Base-by-base conservation (phyloP, 2,329 filamentous ascomycete species). In the Fusarium cicatricum region DNA sequence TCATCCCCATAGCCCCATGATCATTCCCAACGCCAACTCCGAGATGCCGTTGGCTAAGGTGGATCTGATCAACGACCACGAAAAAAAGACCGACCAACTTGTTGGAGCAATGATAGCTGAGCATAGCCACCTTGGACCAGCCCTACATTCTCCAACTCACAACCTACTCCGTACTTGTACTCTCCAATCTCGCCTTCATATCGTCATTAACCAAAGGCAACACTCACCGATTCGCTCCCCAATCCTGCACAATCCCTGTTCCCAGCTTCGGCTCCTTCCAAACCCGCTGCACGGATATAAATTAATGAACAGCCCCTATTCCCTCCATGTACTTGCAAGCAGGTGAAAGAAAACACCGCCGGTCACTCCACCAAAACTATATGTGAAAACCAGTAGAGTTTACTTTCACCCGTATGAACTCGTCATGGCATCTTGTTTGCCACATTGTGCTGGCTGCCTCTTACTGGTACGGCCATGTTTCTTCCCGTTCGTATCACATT, bases 251-350 rank as follows among this genome's bases (percentile, higher is more conserved):
- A n/a, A 34, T 31, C 31, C 54, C 17, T 55, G 34, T 33, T 11
- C 12, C 26, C 34, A 19, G 34, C 34, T 26, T 37, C 34, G 34
- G 15, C 15, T 51, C 36, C 32, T 15, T 16, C 31, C n/a, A 36
- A 17, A n/a, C 11, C 33, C 32, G 33, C 21, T 36, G 17, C 43
- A 46, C 43, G 23, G 33, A 39, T 36, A 36, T 46, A 37, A n/a
- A 38, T 46, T 44, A 21, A 44, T 33, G 26, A 49, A 28, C 38
- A 32, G 58, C 49, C 48, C 58, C 33, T 55, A 59, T 62, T 36
- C 21, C 47, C 37, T 43, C n/a, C n/a, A n/a, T n/a, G n/a, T n/a
- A n/a, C n/a, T n/a, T n/a, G n/a, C n/a, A n/a, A n/a, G n/a, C n/a
- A n/a, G n/a, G n/a, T n/a, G n/a, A n/a, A n/a, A n/a, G n/a, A n/a